phyloP scores from a whole-genome alignment of 1,284 basidiomycete genomes.

The Ustilago nuda region DNA sequence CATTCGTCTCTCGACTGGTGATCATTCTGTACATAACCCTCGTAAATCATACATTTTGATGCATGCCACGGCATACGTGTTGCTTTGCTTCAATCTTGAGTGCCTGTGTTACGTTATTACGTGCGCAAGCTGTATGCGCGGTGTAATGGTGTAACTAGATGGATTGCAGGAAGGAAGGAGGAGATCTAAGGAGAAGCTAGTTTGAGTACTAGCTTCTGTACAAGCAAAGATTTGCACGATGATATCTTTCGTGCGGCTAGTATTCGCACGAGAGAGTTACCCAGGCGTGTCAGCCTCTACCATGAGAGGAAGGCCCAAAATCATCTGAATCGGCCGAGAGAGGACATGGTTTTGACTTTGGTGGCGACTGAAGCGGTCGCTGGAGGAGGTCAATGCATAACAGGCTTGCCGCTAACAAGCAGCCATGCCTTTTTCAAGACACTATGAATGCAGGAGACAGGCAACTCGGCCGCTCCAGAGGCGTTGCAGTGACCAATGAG shows the following conservation, averaged over 20 bases:
- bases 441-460: neutral
- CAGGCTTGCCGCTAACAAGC: neutral
- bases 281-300: no score
- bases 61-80: neutral
- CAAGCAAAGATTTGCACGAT: no score
- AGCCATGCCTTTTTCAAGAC: neutral
- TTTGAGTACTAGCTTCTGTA: no score
- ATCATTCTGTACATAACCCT: conserved; percentile 18
- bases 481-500: neutral
- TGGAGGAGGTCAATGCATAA: neutral
- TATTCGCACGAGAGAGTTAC: no score
- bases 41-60: neutral
- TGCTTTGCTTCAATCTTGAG: neutral
- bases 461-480: conserved; percentile 19
- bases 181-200: no score
- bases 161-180: no score
- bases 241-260: no score
- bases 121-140: no score
- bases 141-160: no score
- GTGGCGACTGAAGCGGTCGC: neutral
- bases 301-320: neutral
- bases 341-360: neutral
- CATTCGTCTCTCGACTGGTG: conserved; percentile 46
- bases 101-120: neutral
- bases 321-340: neutral